phyloP scores from a whole-genome alignment of 352 stramenopile species.

The Pythium coloratum region DNA sequence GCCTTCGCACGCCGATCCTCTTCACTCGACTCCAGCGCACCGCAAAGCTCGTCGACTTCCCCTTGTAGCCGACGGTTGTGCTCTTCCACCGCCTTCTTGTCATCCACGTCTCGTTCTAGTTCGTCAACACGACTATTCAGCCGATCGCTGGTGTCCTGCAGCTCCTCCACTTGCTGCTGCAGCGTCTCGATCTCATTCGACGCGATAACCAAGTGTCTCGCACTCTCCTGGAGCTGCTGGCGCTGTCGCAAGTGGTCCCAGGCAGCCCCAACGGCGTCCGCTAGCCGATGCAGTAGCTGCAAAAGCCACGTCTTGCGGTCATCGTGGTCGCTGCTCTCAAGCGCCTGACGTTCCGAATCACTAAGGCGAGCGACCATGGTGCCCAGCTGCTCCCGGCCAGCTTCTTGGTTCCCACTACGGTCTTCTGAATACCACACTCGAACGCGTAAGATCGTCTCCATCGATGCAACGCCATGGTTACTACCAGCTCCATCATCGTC shows the following conservation, averaged over 20 bases:
- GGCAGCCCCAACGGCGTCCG: conserved; percentile 1
- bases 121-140: background rate
- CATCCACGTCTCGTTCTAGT: background rate
- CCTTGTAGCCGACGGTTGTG: background rate
- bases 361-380: conserved; percentile 18
- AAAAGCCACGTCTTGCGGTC: background rate
- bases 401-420: background rate
- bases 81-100: background rate
- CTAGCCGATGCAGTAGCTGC: conserved; percentile 13
- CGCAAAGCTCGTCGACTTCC: background rate
- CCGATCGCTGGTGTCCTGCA: background rate
- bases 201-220: background rate
- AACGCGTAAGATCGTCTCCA: conserved; percentile 23
- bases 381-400: background rate
- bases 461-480: background rate
- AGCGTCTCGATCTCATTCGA: conserved; percentile 5
- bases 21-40: background rate
- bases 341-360: background rate
- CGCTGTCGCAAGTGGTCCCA: conserved; percentile 3
- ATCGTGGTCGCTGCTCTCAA: background rate
- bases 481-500: background rate
- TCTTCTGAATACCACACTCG: background rate
- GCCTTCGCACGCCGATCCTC: background rate
- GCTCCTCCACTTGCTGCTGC: background rate
- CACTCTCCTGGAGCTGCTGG: background rate